Evolutionary conservation across 23 red algal species (phyloP), one percentile per base, ranked within the genome.

Genomic region (Agarophyton chilense): DNA sequence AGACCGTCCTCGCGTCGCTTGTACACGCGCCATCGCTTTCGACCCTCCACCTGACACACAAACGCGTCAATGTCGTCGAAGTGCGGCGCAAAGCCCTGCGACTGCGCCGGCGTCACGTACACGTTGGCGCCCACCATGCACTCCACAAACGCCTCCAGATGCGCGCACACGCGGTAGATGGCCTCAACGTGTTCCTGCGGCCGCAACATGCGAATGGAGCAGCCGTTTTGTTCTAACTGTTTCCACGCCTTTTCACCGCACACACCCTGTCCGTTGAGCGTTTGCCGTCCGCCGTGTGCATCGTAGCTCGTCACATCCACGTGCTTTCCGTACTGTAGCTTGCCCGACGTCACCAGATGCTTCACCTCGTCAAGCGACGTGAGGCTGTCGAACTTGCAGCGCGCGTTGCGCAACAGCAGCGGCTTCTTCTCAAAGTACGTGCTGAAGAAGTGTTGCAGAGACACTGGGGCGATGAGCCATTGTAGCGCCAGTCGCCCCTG

Each of bases 1-100:
- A 84, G 61, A 17, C 44, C 74, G 36, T 94, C 84, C n/a, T 36
- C 45, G 22, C 82, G 34, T 1, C 39, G 83, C 1, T 79, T 57
- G 77, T 94, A 94, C 16, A 94, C 92, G 19, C 77, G 52, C 92
- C 92, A 94, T 31, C 75, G 56, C 47, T 94, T 94, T 40, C 40
- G 26, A 2, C 92, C 92, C 19, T 53, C 55, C 33, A 94, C 62
- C 58, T 94, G 92, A 28, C 83, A 82, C 4, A 94, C 60, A 60
- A 94, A 94, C 52, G 92, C 92, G 45, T 94, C 92, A 32, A 94
- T 88, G 52, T 94, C 92, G 40, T 94, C 92, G 61, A 75, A 94
- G 52, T 94, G 92, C 32, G 92, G 92, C 67, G 92, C 92, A 67
- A 94, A 94, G 21, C 92, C 92, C 71, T 94, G 92, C 18, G 72